Evolutionary conservation across 2,329 filamentous ascomycete genomes (phyloP).

Genomic region (Beauveria caledonica): DNA sequence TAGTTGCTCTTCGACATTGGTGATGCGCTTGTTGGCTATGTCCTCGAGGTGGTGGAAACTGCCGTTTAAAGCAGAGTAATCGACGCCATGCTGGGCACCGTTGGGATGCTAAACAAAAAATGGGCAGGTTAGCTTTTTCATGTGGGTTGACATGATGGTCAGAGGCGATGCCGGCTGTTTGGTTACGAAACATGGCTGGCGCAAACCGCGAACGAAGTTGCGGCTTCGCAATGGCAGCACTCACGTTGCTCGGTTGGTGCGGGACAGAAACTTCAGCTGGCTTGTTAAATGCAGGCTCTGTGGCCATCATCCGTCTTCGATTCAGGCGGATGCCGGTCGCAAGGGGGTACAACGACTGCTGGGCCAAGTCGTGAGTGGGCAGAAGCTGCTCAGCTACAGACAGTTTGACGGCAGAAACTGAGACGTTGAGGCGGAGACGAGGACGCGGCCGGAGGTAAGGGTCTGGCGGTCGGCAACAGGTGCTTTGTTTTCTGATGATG

Average conservation of each 20-base stretch:
- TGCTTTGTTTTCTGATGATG: not conserved
- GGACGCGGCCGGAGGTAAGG: not conserved
- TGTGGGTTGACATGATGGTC: not conserved
- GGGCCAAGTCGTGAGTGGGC: conserved; percentile 19
- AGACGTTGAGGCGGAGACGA: not conserved
- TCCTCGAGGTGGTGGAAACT: conserved; percentile 37
- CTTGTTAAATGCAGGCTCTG: conserved; percentile 48
- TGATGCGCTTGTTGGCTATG: conserved; percentile 49
- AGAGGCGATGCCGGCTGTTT: not conserved
- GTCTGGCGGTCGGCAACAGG: not conserved
- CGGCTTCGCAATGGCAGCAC: conserved; percentile 16
- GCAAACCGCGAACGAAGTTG: not conserved
- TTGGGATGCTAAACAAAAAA: conserved; percentile 18
- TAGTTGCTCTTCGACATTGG: conserved; percentile 48
- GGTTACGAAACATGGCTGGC: conserved; percentile 6
- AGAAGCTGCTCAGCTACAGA: conserved; percentile 3
- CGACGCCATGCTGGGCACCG: conserved; percentile 39
- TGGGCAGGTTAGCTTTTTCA: not conserved
- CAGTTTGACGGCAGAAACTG: not conserved
- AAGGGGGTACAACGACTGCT: conserved; percentile 17
- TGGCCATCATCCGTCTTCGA: conserved; percentile 56
- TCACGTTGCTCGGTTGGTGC: conserved; percentile 38
- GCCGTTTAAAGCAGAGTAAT: conserved; percentile 42
- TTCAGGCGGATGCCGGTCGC: conserved; percentile 24
- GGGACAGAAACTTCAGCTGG: conserved; percentile 45